Evolutionary conservation across 1,284 basidiomycete species (phyloP).

Genomic region (Boletus smithii): DNA sequence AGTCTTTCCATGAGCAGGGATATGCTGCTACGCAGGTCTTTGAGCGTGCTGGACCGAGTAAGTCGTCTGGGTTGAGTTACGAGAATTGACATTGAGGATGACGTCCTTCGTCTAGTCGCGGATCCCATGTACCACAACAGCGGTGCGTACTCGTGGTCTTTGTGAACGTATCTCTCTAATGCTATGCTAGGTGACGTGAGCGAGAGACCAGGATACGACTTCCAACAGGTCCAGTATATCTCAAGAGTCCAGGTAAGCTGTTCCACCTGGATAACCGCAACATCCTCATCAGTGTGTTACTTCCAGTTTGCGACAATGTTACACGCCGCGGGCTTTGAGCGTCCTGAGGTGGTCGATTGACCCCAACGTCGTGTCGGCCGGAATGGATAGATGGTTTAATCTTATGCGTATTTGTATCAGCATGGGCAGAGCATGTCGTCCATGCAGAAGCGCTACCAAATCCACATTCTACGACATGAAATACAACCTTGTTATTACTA

Average conservation of each 20-base stretch:
- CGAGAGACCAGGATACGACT: constrained; percentile 73
- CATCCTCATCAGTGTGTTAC: neutral
- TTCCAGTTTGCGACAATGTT: constrained; percentile 51
- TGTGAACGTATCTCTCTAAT: neutral
- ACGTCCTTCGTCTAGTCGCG: constrained; percentile 44
- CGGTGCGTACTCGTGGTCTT: constrained; percentile 39
- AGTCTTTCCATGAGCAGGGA: constrained; percentile 80
- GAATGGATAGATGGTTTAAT: too few relatives aligned
- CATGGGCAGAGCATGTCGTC: neutral
- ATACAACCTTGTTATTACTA: too few relatives aligned
- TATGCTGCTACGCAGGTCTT: constrained; percentile 81
- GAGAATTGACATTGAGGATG: neutral
- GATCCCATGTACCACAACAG: constrained; percentile 88
- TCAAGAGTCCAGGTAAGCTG: constrained; percentile 77
- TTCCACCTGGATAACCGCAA: neutral
- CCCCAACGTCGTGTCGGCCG: too few relatives aligned
- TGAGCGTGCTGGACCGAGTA: constrained; percentile 76
- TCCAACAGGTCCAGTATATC: constrained; percentile 75
- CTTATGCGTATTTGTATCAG: constrained; percentile 19
- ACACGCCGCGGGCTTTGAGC: constrained; percentile 51
- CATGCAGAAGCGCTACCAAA: neutral
- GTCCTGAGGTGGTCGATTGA: too few relatives aligned
- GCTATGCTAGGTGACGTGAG: constrained; percentile 65
- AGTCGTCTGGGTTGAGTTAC: constrained; percentile 17
- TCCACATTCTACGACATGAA: too few relatives aligned